Conservation (phyloP, 2,329 filamentous ascomycete genomes). For the Curvularia lunata region DNA sequence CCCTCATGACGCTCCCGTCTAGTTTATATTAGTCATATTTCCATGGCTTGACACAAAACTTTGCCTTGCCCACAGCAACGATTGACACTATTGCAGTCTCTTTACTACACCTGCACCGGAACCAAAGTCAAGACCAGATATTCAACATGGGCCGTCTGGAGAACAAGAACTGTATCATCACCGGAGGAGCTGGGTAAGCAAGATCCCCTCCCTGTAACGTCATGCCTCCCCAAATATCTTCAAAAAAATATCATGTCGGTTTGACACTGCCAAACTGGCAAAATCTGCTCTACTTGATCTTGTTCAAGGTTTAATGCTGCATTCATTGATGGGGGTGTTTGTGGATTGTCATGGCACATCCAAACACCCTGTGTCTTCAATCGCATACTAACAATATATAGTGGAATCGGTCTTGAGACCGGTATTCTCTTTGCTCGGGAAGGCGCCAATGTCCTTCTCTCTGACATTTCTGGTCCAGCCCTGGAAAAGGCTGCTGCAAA, state of each 20-base stretch:
- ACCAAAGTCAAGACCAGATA: slow-evolving; percentile 17
- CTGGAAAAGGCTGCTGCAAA: slow-evolving; percentile 78
- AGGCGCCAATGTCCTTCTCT: slow-evolving; percentile 83
- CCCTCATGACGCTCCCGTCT: slow-evolving; percentile 25
- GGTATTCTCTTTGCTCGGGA: slow-evolving; percentile 87
- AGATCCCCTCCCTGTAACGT: not conserved
- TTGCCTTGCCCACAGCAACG: slow-evolving; percentile 16
- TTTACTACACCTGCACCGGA: slow-evolving; percentile 5
- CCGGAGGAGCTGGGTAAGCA: slow-evolving; percentile 82
- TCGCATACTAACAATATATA: slow-evolving; percentile 48
- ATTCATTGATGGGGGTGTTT: not conserved
- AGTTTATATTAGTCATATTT: slow-evolving; percentile 43
- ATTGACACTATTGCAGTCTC: slow-evolving; percentile 21
- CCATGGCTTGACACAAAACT: slow-evolving; percentile 31
- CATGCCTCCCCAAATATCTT: slow-evolving; percentile 3
- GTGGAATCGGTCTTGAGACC: slow-evolving; percentile 93
- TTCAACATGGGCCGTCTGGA: slow-evolving; percentile 60
- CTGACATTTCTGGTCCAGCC: slow-evolving; percentile 80
- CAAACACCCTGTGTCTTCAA: not conserved
- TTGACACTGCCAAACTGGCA: not conserved
- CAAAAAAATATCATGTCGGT: not conserved
- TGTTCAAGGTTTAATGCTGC: not conserved
- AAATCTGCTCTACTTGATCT: not conserved
- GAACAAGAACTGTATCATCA: slow-evolving; percentile 76
- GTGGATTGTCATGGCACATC: not conserved